A percentile compares a stretch with the other conserved stretches of the same genome.
These are phyloP conservation scores for Euphrasia arctica DNA, from an alignment of 305 asterid genomes.

Conservation along the genomic window DNA sequence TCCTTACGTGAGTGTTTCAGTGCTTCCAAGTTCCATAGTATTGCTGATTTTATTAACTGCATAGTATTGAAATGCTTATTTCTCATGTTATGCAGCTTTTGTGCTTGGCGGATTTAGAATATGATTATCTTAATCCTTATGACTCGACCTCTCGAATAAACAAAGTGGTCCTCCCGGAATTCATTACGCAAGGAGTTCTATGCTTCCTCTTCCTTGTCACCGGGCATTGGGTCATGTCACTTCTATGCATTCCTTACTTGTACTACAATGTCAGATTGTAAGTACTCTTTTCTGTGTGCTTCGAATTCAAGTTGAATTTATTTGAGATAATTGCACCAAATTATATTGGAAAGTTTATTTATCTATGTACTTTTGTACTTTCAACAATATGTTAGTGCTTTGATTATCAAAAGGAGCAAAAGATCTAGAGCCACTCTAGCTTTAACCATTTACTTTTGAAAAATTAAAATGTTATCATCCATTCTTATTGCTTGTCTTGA, in stretches of 20 bases:
- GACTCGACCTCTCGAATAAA: constrained; percentile 80
- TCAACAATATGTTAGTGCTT: too few relatives aligned
- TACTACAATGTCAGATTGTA: constrained; percentile 76
- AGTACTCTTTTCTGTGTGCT: constrained; percentile 36
- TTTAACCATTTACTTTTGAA: too few relatives aligned
- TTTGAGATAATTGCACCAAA: not conserved
- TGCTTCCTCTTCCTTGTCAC: constrained; percentile 68
- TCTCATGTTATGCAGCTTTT: constrained; percentile 57
- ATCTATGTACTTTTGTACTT: too few relatives aligned
- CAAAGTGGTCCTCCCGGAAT: constrained; percentile 69
- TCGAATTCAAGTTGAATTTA: constrained; percentile 12
- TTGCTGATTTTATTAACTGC: not conserved
- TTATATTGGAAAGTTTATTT: too few relatives aligned
- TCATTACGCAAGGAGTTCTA: constrained; percentile 64
- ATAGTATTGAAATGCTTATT: constrained; percentile 17
- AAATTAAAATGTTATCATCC: too few relatives aligned
- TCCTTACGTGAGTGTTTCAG: not conserved
- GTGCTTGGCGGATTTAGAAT: constrained; percentile 86
- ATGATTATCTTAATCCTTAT: constrained; percentile 81
- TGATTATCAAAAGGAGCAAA: too few relatives aligned
- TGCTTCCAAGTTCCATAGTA: not conserved
- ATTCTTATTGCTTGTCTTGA: not conserved
- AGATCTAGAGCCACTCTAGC: too few relatives aligned
- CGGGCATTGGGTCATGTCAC: constrained; percentile 83
- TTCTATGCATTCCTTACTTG: constrained; percentile 63